phyloP scores from a whole-genome alignment of 2,329 filamentous ascomycete genomes.

The Ceratocystis cacaofunesta region DNA sequence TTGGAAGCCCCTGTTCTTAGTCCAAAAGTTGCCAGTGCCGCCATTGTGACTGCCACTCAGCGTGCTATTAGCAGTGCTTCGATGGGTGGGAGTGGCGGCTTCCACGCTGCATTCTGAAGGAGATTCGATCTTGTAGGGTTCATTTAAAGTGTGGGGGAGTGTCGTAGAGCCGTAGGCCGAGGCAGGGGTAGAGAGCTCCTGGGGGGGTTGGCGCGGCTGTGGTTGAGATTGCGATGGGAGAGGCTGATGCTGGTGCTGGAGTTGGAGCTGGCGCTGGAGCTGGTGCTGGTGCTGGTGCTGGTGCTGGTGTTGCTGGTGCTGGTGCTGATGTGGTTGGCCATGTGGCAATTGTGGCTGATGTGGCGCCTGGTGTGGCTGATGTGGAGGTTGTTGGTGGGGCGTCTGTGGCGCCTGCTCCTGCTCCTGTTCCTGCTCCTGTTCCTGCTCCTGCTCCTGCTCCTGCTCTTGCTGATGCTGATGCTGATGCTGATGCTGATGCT shows the following conservation, averaged over 20 bases:
- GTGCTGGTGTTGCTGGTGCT: neutral
- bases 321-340: neutral
- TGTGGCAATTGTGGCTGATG: neutral
- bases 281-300: neutral
- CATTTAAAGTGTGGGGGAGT: neutral
- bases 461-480: neutral
- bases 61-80: conserved; percentile 8
- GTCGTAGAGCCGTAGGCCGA: neutral
- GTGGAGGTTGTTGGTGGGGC: neutral
- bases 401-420: neutral
- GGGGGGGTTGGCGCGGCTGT: neutral
- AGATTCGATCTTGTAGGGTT: conserved; percentile 8
- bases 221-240: neutral
- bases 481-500: neutral
- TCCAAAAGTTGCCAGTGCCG: conserved; percentile 10
- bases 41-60: neutral
- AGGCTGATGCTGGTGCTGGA: neutral
- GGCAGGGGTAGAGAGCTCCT: neutral
- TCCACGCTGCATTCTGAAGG: conserved; percentile 1
- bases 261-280: neutral
- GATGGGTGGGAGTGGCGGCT: neutral
- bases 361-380: neutral
- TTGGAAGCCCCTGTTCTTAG: conserved; percentile 21
- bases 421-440: neutral
- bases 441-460: neutral